Percentiles rank a stretch among this genome's conserved stretches.
Conservation (phyloP, 192 early-diverging fungal genomes). For the Pilaira anomala region DNA sequence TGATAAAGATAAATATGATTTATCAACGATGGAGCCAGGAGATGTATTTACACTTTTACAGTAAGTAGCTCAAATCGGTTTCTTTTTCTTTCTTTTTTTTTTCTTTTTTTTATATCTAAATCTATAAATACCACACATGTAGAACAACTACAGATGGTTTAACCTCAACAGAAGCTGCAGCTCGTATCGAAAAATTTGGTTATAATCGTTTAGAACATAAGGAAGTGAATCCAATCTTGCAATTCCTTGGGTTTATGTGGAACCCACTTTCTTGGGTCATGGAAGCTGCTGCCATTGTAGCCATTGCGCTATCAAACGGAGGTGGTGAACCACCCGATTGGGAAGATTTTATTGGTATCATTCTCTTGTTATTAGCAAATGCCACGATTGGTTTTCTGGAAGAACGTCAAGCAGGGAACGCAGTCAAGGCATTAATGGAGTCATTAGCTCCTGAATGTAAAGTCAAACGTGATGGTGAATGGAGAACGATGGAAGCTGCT, state of each 20-base stretch:
- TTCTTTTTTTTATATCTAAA: slow-evolving; percentile 14
- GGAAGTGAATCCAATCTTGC: slow-evolving; percentile 76
- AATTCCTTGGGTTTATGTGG: slow-evolving; percentile 87
- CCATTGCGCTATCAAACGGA: slow-evolving; percentile 74
- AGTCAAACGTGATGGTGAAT: slow-evolving; percentile 82
- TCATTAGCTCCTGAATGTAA: slow-evolving; percentile 86
- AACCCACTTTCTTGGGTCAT: slow-evolving; percentile 80
- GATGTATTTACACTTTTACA: slow-evolving; percentile 68
- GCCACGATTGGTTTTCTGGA: slow-evolving; percentile 86
- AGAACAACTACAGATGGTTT: slow-evolving; percentile 58
- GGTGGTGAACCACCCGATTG: slow-evolving; percentile 69
- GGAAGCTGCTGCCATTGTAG: slow-evolving; percentile 84
- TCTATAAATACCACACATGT: no score
- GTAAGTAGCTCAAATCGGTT: slow-evolving; percentile 20
- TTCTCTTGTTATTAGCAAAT: slow-evolving; percentile 78
- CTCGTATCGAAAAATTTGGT: slow-evolving; percentile 68
- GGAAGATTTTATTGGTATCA: slow-evolving; percentile 83
- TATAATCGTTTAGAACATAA: slow-evolving; percentile 69
- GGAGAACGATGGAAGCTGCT: slow-evolving; percentile 72
- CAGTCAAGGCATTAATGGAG: slow-evolving; percentile 92
- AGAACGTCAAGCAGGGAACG: slow-evolving; percentile 87
- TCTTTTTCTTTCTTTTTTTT: neutral
- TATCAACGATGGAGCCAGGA: slow-evolving; percentile 73
- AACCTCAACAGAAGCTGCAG: slow-evolving; percentile 57
- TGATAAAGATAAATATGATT: slow-evolving; percentile 78